A percentile compares a stretch with the other conserved stretches of the same genome.
phyloP scores from a whole-genome alignment of 2,329 filamentous ascomycete species.

The Alternaria hordeiaustralica region DNA sequence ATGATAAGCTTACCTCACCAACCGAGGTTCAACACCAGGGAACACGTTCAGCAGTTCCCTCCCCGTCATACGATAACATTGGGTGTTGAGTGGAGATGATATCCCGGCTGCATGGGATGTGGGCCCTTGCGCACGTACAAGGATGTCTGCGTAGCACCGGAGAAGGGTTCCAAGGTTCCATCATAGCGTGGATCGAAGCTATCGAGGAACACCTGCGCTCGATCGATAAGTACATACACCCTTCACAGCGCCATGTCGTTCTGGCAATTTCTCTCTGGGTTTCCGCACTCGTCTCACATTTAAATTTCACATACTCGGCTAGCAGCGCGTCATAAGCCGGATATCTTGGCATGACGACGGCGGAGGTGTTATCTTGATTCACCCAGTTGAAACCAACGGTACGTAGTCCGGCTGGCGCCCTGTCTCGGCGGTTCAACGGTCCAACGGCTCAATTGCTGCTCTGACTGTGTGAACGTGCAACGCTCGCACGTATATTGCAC shows the following conservation, averaged over 20 bases:
- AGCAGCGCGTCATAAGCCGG: background rate
- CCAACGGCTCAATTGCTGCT: constrained; percentile 1
- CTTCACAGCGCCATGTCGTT: constrained; percentile 3
- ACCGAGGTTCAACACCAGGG: background rate
- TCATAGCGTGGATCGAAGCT: background rate
- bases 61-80: background rate
- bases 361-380: background rate
- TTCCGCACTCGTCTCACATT: background rate
- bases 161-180: background rate
- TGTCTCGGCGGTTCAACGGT: constrained; percentile 7
- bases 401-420: constrained; percentile 12
- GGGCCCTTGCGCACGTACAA: background rate
- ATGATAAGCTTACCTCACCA: background rate
- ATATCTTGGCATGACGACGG: background rate
- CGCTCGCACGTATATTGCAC: background rate
- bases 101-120: background rate
- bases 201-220: background rate
- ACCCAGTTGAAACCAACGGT: constrained; percentile 18
- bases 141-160: background rate
- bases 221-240: constrained; percentile 5
- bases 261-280: constrained; percentile 4
- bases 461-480: background rate
- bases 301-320: constrained; percentile 6
- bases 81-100: background rate
- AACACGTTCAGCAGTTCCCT: background rate